phyloP scores from a whole-genome alignment of 495 filamentous ascomycete genomes.

The Beverwykella pulmonaria region DNA sequence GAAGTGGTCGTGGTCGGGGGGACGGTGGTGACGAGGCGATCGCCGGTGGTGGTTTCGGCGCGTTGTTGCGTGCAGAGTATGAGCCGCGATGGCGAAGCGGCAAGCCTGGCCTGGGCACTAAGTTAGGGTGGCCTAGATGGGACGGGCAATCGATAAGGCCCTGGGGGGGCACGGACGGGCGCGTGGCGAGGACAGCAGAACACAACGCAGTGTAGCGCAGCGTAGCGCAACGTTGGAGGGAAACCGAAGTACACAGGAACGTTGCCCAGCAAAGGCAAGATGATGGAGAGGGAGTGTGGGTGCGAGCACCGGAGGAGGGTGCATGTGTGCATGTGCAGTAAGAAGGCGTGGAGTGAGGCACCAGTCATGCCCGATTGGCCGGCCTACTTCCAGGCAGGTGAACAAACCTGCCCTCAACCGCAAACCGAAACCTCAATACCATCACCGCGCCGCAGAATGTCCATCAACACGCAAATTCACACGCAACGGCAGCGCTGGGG shows the following conservation, averaged over 20 bases:
- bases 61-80: conserved; percentile 20
- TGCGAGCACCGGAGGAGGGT: not conserved
- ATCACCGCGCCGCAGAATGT: too few relatives aligned
- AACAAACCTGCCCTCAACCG: too few relatives aligned
- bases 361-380: conserved; percentile 1
- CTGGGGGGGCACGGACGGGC: conserved; percentile 7
- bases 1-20: not conserved
- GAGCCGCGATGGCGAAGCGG: conserved; percentile 15
- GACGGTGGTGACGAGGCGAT: conserved; percentile 13
- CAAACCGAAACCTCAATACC: not conserved
- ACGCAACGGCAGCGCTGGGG: not conserved
- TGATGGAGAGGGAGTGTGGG: not conserved
- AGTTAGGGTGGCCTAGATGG: conserved; percentile 20
- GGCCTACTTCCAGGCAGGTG: too few relatives aligned
- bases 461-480: not conserved
- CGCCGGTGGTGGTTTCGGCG: conserved; percentile 17
- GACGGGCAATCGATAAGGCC: conserved; percentile 34
- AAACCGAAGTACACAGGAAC: not conserved
- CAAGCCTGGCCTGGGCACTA: conserved; percentile 21
- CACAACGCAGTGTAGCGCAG: too few relatives aligned
- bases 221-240: too few relatives aligned
- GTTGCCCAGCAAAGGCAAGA: not conserved
- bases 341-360: conserved; percentile 1
- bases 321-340: not conserved
- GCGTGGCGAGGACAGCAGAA: conserved; percentile 1